These are phyloP conservation scores for Salvia rosmarinus DNA, from an alignment of 257 asterid genomes.

Conservation along the genomic window DNA sequence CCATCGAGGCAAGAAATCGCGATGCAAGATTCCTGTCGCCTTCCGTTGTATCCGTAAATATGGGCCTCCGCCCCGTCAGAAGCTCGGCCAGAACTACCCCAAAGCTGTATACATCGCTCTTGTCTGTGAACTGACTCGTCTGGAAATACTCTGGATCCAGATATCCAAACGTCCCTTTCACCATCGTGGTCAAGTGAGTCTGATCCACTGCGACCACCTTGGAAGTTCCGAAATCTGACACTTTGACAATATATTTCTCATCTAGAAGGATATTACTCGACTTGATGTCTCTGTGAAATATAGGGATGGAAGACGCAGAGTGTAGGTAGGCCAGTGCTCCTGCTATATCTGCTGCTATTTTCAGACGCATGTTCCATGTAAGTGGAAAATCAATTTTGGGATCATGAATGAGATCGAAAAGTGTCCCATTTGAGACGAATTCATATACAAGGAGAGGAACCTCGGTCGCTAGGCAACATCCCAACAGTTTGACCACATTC, in stretches of 20 bases:
- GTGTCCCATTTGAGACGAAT: slow-evolving; percentile 30
- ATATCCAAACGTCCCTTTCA: slow-evolving; percentile 40
- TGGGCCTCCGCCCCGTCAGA: slow-evolving; percentile 25
- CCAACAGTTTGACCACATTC: slow-evolving; percentile 35
- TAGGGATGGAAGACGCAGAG: slow-evolving; percentile 30
- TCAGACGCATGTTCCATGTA: slow-evolving; percentile 27
- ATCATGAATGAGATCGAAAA: slow-evolving; percentile 29
- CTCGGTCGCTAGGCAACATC: slow-evolving; percentile 35
- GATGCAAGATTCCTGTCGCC: background rate
- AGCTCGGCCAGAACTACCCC: slow-evolving; percentile 39
- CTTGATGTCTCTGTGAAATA: slow-evolving; percentile 37
- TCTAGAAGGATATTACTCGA: slow-evolving; percentile 33
- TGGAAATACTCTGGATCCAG: slow-evolving; percentile 38
- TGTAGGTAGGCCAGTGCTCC: slow-evolving; percentile 36
- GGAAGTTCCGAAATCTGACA: slow-evolving; percentile 30
- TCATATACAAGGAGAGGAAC: slow-evolving; percentile 36
- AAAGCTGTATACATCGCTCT: slow-evolving; percentile 39
- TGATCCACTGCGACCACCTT: slow-evolving; percentile 29
- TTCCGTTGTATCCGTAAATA: background rate
- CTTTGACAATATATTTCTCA: slow-evolving; percentile 27
- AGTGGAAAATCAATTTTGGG: background rate
- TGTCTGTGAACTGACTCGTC: slow-evolving; percentile 32
- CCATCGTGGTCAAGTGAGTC: slow-evolving; percentile 37
- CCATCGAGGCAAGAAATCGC: background rate
- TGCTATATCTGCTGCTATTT: slow-evolving; percentile 33